Evolutionary conservation across 768 basidiomycete genomes (phyloP).

Genomic region (Tulasnella sp.): DNA sequence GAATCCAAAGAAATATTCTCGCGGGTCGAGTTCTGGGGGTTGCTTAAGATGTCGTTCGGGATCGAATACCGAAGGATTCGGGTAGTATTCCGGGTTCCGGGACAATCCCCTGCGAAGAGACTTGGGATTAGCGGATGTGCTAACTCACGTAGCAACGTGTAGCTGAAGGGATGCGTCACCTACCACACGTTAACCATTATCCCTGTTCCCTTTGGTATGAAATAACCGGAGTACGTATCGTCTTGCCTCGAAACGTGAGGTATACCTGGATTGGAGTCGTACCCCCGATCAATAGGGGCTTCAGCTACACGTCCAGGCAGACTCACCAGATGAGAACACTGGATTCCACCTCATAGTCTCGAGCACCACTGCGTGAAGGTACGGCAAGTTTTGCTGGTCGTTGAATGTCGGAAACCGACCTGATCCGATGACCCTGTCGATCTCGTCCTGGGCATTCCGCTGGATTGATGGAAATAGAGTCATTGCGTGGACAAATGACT

Average conservation of each 20-base stretch:
- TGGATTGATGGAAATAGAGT: conserved; percentile 41
- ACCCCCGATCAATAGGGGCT: background rate
- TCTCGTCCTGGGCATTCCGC: conserved; percentile 46
- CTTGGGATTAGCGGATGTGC: background rate
- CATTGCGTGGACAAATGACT: conserved; percentile 39
- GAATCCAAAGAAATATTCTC: conserved; percentile 13
- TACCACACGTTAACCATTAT: conserved; percentile 23
- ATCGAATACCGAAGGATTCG: conserved; percentile 26
- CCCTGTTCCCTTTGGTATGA: background rate
- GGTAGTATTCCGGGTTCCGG: conserved; percentile 18
- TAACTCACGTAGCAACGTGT: background rate
- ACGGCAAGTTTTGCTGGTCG: conserved; percentile 38
- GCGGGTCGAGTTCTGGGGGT: conserved; percentile 12
- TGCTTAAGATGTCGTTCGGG: conserved; percentile 24
- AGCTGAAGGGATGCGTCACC: background rate
- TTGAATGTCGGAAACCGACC: conserved; percentile 41
- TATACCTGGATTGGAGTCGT: background rate
- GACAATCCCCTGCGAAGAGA: conserved; percentile 10
- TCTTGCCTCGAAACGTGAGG: background rate
- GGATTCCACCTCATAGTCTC: conserved; percentile 39
- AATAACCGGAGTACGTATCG: conserved; percentile 3
- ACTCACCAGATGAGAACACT: background rate
- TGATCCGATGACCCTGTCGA: conserved; percentile 42
- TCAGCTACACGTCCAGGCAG: background rate
- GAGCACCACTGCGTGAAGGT: conserved; percentile 37